Percentiles rank a stretch among this genome's conserved stretches.
These are phyloP conservation scores for Penicillium paxilli DNA, from an alignment of 495 filamentous ascomycete species.

Conservation along the genomic window DNA sequence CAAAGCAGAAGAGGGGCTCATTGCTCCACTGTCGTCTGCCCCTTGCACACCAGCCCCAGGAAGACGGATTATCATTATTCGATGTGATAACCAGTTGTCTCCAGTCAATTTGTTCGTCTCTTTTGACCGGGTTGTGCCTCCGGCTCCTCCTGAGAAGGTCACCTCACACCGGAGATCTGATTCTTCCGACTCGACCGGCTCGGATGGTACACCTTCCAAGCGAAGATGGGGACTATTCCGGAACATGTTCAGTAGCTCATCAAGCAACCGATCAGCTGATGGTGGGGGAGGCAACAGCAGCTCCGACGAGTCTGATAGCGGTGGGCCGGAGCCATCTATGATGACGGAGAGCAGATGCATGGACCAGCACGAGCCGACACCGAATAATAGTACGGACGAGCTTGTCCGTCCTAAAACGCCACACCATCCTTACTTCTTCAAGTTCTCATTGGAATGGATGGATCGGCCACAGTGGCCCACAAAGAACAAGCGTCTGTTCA, in stretches of 20 bases:
- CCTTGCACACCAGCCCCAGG: slow-evolving; percentile 89
- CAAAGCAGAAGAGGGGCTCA: slow-evolving; percentile 57
- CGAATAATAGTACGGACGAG: slow-evolving; percentile 26
- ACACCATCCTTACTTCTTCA: slow-evolving; percentile 70
- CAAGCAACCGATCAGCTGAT: slow-evolving; percentile 27
- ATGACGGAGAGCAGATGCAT: slow-evolving; percentile 27
- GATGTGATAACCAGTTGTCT: slow-evolving; percentile 72
- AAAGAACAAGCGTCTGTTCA: slow-evolving; percentile 61
- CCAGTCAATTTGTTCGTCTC: slow-evolving; percentile 60
- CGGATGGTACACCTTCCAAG: slow-evolving; percentile 42
- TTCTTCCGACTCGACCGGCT: slow-evolving; percentile 30
- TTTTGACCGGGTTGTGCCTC: slow-evolving; percentile 61
- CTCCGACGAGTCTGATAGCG: slow-evolving; percentile 42
- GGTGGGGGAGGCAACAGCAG: slow-evolving; percentile 31
- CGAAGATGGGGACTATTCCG: slow-evolving; percentile 70
- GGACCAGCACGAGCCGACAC: slow-evolving; percentile 28
- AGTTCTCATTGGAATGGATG: slow-evolving; percentile 77
- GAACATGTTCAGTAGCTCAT: slow-evolving; percentile 57
- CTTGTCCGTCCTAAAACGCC: slow-evolving; percentile 34
- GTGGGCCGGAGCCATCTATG: slow-evolving; percentile 25
- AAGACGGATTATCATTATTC: slow-evolving; percentile 86
- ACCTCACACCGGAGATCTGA: slow-evolving; percentile 39
- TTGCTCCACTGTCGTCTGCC: slow-evolving; percentile 64
- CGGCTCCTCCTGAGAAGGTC: slow-evolving; percentile 37
- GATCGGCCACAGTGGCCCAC: slow-evolving; percentile 54